Percentiles rank a stretch among this genome's conserved stretches.
phyloP scores from a whole-genome alignment of 371 early-diverging fungal species.

The Zychaea mexicana region DNA sequence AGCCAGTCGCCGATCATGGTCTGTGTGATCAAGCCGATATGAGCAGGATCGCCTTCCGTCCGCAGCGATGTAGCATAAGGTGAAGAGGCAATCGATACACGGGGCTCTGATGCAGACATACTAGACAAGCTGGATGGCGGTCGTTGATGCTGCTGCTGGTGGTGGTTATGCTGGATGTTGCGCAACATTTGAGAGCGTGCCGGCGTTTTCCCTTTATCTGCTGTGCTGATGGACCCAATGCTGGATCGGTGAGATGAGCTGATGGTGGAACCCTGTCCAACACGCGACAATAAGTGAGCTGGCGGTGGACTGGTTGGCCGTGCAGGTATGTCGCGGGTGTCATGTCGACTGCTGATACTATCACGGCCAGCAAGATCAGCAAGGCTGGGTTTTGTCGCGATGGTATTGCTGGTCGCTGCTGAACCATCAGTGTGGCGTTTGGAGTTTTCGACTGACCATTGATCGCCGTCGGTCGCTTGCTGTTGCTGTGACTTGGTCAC shows the following conservation, averaged over 20 bases:
- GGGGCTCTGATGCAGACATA: slow-evolving; percentile 12
- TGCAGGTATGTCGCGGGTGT: neutral
- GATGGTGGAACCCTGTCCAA: slow-evolving; percentile 8
- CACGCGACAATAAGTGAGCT: slow-evolving; percentile 17
- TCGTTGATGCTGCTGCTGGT: neutral
- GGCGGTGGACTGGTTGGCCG: slow-evolving; percentile 25
- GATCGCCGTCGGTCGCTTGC: neutral
- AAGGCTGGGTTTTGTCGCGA: slow-evolving; percentile 9
- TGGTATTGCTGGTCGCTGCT: neutral
- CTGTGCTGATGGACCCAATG: slow-evolving; percentile 26
- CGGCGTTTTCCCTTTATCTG: slow-evolving; percentile 19
- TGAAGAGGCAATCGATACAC: slow-evolving; percentile 12
- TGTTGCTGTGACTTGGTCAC: slow-evolving; percentile 14
- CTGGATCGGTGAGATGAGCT: slow-evolving; percentile 19
- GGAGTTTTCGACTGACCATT: neutral
- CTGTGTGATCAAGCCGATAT: slow-evolving; percentile 68
- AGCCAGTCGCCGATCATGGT: slow-evolving; percentile 78
- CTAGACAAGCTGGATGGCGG: slow-evolving; percentile 13
- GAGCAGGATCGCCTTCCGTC: slow-evolving; percentile 38
- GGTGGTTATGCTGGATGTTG: neutral
- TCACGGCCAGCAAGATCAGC: slow-evolving; percentile 16
- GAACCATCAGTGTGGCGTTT: slow-evolving; percentile 21
- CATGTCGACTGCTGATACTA: neutral
- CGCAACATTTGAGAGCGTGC: neutral
- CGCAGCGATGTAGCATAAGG: slow-evolving; percentile 10